Evolutionary conservation across 2,329 filamentous ascomycete species (phyloP), one percentile per base, ranked within the genome.

Genomic region (Pseudonectria foliicola): DNA sequence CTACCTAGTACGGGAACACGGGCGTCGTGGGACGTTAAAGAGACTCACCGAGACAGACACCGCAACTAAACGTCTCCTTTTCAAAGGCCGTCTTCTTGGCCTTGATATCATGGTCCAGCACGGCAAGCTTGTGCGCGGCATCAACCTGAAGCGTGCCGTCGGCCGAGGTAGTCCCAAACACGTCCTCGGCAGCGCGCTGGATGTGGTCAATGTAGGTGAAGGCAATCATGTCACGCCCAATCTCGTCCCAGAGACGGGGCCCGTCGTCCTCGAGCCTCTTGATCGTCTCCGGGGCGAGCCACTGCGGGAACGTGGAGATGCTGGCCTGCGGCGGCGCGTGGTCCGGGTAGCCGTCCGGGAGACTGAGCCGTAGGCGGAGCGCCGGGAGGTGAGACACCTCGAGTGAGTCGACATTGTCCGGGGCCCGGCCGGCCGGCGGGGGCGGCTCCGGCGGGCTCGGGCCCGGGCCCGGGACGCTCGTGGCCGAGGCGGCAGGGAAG

Each of bases 41-140:
- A 16, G n/a, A 45, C 66, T 37, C 61, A 77, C 73, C 72, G 30
- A 95, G 62, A 55, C 89, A 95, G 31, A 96, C 74, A 2, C 83
- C 85, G 46, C 90, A 96, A 34, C 89, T 79, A 54, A 92, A 95
- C 0, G 86, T 94, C 49, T 82, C 83, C 46, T 77, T 78, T 40
- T 92, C 81, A 55, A 95, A 96, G 1, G 79, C 77, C 14, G 77
- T 75, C 35, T 77, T 75, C 53, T 82, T 83, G 6, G 83, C 79
- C 42, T 80, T 80, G 39, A 77, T 79, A 52, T 95, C 84, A 50
- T 85, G 87, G 45, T 88, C 83, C 28, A 95, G 60, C 11, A 95
- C 68, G 5, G 79, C 73, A 13, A 85, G 75, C 59, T 86, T 84
- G 52, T 77, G 68, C 39, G 71, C 67, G 2, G 70, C 62, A 5